phyloP scores from a whole-genome alignment of 1,139 yeast species.

The Geotrichum histeridarum region DNA sequence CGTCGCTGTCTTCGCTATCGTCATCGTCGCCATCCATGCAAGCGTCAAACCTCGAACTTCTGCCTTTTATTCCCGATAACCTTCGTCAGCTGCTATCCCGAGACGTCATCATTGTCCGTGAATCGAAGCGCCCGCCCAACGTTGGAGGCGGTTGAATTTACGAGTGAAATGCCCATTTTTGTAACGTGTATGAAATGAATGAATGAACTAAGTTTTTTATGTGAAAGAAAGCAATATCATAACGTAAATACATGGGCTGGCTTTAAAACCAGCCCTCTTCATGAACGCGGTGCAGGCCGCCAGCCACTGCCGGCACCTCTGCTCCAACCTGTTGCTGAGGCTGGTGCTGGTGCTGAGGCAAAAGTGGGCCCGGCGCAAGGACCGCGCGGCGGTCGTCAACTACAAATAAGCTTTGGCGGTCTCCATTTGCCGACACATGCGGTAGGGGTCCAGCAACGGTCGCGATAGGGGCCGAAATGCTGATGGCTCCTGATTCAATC shows the following conservation, averaged over 20 bases:
- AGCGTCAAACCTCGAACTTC: slow-evolving; percentile 15
- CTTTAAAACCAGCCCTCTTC: slow-evolving; percentile 12
- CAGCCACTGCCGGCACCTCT: background rate
- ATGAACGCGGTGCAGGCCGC: slow-evolving; percentile 6
- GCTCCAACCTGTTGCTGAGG: background rate
- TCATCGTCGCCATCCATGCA: slow-evolving; percentile 12
- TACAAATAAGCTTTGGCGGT: background rate
- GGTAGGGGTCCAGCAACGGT: background rate
- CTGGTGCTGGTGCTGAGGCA: background rate
- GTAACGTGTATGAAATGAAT: background rate
- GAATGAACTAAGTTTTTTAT: background rate
- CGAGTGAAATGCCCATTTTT: background rate
- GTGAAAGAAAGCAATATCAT: background rate
- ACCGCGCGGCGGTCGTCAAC: background rate
- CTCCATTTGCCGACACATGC: background rate
- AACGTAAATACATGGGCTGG: background rate
- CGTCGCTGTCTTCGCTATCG: too few species aligned
- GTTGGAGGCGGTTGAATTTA: slow-evolving; percentile 37
- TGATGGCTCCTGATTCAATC: background rate
- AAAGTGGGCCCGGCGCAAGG: background rate
- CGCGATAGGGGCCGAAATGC: background rate
- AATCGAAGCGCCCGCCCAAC: slow-evolving; percentile 41
- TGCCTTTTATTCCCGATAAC: slow-evolving; percentile 43
- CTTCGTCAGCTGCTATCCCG: slow-evolving; percentile 56
- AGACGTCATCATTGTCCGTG: slow-evolving; percentile 60